Evolutionary conservation across 2,329 filamentous ascomycete genomes (phyloP).

Genomic region (Monilinia aucupariae): DNA sequence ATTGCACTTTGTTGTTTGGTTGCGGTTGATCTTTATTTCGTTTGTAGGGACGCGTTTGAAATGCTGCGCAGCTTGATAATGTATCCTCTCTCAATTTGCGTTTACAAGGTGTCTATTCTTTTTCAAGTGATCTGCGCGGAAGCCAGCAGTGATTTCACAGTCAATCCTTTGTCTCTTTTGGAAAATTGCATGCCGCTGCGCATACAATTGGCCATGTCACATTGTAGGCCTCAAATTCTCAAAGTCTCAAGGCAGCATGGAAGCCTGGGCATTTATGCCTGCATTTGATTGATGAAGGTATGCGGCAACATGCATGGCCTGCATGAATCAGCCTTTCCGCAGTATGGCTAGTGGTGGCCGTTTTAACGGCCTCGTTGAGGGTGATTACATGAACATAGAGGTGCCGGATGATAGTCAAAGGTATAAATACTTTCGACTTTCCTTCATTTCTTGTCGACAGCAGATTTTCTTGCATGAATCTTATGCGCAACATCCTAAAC

Average conservation of each 20-base stretch:
- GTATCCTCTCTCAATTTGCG: no score
- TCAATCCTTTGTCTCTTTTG: no score
- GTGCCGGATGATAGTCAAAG: neutral
- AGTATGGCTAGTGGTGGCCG: neutral
- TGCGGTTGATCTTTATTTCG: neutral
- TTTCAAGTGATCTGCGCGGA: neutral
- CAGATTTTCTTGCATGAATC: neutral
- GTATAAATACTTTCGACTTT: neutral
- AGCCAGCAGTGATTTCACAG: neutral
- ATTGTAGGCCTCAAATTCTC: neutral
- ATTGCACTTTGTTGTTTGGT: neutral
- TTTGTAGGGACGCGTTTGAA: neutral
- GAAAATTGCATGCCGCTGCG: neutral
- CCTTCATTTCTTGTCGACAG: neutral
- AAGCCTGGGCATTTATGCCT: neutral
- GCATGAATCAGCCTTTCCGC: constrained; percentile 1
- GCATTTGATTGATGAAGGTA: neutral
- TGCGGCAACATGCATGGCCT: neutral
- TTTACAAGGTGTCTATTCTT: neutral
- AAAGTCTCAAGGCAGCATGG: neutral
- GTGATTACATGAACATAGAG: neutral
- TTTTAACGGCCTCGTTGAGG: neutral
- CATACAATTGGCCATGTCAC: neutral
- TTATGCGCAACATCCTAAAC: neutral
- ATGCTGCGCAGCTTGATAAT: no score